phyloP scores from a whole-genome alignment of 2,329 filamentous ascomycete species.

The Pseudogymnoascus sp. region DNA sequence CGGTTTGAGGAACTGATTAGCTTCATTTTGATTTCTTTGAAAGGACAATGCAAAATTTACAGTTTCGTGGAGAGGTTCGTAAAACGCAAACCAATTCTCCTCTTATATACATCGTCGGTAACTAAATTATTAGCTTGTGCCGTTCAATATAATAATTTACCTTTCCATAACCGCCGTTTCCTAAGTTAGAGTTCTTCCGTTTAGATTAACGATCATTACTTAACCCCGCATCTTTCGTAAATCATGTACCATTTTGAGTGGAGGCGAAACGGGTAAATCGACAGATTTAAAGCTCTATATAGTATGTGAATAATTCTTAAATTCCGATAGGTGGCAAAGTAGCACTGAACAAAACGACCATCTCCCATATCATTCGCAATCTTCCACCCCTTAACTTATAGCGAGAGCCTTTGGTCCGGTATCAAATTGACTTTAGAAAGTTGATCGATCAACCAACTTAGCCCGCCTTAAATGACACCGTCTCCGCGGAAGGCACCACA shows the following conservation, averaged over 20 bases:
- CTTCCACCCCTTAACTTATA: neutral
- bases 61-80: neutral
- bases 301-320: neutral
- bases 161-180: neutral
- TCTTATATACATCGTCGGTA: neutral
- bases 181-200: neutral
- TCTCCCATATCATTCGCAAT: too few species aligned
- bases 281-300: neutral
- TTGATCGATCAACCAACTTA: neutral
- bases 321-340: neutral
- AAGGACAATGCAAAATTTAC: neutral
- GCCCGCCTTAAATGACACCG: neutral
- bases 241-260: neutral
- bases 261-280: neutral
- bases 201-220: neutral
- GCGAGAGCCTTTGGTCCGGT: neutral
- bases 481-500: neutral
- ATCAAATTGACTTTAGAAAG: neutral
- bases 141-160: neutral
- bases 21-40: neutral
- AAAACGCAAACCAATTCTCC: neutral
- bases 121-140: neutral
- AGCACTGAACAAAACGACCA: neutral
- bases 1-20: neutral
- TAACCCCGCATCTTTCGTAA: neutral